These are phyloP conservation scores for Medicago arabica DNA, from an alignment of 306 rosid species.

Conservation along the genomic window DNA sequence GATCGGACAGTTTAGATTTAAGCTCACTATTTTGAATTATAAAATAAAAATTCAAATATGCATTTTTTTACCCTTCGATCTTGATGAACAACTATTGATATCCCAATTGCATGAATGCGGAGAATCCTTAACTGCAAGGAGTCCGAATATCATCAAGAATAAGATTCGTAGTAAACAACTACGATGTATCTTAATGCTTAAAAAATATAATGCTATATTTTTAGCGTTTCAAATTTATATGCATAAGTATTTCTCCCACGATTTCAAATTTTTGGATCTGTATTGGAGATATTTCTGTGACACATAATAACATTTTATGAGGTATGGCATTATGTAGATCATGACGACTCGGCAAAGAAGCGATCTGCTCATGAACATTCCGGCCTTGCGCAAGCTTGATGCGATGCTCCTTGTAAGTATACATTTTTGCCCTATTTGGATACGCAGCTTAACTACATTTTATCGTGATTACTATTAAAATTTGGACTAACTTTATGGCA, in stretches of 20 bases:
- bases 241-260: neutral
- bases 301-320: neutral
- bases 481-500: constrained; percentile 38
- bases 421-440: neutral
- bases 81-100: neutral
- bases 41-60: neutral
- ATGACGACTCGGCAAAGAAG: constrained; percentile 89
- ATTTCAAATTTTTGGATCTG: too few species aligned
- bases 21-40: neutral
- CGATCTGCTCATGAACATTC: constrained; percentile 84
- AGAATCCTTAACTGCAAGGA: neutral
- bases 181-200: neutral
- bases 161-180: neutral
- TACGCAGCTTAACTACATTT: neutral
- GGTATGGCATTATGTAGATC: constrained; percentile 53
- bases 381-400: constrained; percentile 86
- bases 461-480: too few species aligned
- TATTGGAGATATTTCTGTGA: neutral
- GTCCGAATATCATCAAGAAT: neutral
- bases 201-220: too few species aligned
- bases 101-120: neutral
- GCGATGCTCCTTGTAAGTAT: constrained; percentile 84
- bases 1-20: neutral
- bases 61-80: neutral
- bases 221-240: neutral